Evolutionary conservation across 495 filamentous ascomycete genomes (phyloP).

Genomic region (Paragyromitra xinjiangensis): DNA sequence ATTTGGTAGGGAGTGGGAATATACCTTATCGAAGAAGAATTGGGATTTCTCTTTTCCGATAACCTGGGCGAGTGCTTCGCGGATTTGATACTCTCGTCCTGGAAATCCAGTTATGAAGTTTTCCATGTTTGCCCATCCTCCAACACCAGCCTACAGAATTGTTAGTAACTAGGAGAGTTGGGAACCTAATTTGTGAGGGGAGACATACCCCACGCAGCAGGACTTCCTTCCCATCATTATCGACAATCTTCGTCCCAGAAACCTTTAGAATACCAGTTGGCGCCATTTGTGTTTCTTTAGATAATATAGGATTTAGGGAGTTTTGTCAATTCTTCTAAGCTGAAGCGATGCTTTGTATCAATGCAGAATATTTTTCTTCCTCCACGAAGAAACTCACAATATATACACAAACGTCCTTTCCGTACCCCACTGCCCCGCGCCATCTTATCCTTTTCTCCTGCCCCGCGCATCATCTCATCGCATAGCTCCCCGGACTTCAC

Average conservation of each 20-base stretch:
- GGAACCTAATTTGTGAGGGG: background rate
- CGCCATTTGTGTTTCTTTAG: conserved; percentile 10
- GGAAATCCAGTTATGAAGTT: conserved; percentile 69
- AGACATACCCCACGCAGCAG: conserved; percentile 61
- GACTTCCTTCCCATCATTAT: conserved; percentile 61
- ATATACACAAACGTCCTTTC: conserved; percentile 14
- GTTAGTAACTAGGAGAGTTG: conserved; percentile 11
- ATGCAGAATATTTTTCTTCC: background rate
- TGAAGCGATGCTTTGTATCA: background rate
- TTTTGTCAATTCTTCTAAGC: conserved; percentile 4
- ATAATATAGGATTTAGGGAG: background rate
- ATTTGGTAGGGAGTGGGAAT: background rate
- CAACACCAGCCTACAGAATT: conserved; percentile 58
- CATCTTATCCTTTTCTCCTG: conserved; percentile 5
- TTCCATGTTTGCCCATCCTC: conserved; percentile 66
- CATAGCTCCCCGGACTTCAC: background rate
- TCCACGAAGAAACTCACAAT: background rate
- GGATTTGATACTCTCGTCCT: conserved; percentile 65
- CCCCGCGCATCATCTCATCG: conserved; percentile 32
- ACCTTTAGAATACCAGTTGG: conserved; percentile 58
- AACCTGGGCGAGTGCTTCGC: conserved; percentile 61
- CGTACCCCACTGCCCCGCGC: background rate
- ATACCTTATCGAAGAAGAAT: conserved; percentile 63
- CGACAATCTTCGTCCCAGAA: conserved; percentile 61
- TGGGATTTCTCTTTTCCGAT: conserved; percentile 60